phyloP scores from a whole-genome alignment of 306 rosid genomes.

The Vigna mungo region DNA sequence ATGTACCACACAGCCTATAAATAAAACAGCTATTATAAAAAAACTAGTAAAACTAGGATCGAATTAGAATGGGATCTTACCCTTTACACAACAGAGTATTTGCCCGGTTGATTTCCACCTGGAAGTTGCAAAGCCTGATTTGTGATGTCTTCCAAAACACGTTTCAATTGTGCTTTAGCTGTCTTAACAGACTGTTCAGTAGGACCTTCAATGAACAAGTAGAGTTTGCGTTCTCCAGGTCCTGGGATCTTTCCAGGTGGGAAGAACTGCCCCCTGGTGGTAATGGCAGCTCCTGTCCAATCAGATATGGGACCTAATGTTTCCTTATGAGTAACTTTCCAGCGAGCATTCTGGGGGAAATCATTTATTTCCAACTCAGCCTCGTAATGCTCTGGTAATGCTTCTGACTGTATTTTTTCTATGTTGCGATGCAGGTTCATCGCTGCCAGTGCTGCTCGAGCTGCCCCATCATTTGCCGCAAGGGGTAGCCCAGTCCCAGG shows the following conservation, averaged over 20 bases:
- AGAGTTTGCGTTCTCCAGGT: constrained; percentile 92
- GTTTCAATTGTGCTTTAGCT: constrained; percentile 86
- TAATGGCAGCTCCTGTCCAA: constrained; percentile 98
- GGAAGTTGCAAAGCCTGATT: constrained; percentile 88
- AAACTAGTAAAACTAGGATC: constrained; percentile 26
- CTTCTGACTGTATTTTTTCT: constrained; percentile 83
- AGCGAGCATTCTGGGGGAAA: constrained; percentile 96
- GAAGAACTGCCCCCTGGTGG: constrained; percentile 93
- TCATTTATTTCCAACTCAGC: constrained; percentile 95
- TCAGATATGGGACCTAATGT: constrained; percentile 91
- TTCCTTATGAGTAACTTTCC: constrained; percentile 98
- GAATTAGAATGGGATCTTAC: constrained; percentile 54
- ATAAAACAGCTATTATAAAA: background rate
- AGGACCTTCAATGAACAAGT: constrained; percentile 95
- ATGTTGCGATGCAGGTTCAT: constrained; percentile 89
- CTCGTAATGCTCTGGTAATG: constrained; percentile 92
- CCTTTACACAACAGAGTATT: constrained; percentile 82
- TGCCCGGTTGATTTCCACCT: constrained; percentile 91
- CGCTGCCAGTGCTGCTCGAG: constrained; percentile 90
- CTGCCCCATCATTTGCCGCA: constrained; percentile 69
- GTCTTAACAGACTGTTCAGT: constrained; percentile 89
- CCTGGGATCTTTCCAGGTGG: constrained; percentile 85
- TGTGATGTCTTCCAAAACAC: constrained; percentile 90
- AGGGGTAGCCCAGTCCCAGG: constrained; percentile 69
- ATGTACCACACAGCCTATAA: constrained; percentile 8